Conservation (phyloP, 2,329 filamentous ascomycete genomes). For the Aurifilum marmelostoma region DNA sequence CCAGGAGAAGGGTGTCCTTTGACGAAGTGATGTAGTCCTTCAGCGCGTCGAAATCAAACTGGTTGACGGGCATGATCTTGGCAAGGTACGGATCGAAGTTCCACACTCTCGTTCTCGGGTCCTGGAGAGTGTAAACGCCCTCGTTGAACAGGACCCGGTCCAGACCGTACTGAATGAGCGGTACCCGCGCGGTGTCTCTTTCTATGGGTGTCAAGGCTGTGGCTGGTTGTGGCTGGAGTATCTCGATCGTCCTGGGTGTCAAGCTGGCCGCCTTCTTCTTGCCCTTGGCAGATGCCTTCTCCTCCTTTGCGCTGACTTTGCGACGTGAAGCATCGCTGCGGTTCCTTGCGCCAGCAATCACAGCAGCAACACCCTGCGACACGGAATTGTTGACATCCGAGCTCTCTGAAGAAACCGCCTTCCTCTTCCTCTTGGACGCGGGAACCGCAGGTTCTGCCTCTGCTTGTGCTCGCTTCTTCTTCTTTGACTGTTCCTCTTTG, state of each 20-base stretch:
- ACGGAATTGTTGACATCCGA: constrained; percentile 1
- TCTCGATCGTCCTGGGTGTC: constrained; percentile 34
- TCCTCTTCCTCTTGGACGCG: background rate
- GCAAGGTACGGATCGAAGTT: constrained; percentile 97
- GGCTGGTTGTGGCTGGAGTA: constrained; percentile 24
- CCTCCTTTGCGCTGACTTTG: background rate
- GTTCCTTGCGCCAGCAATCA: background rate
- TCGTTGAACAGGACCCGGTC: constrained; percentile 95
- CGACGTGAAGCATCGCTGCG: background rate
- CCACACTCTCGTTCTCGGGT: constrained; percentile 83
- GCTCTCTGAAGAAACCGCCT: background rate
- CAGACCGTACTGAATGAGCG: constrained; percentile 71
- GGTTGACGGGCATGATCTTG: constrained; percentile 86
- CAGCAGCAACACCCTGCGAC: constrained; percentile 12
- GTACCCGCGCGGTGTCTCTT: constrained; percentile 45
- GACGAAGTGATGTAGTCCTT: constrained; percentile 92
- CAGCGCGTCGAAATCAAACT: constrained; percentile 90
- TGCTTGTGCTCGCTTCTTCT: background rate
- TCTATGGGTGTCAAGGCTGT: constrained; percentile 15
- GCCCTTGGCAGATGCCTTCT: background rate
- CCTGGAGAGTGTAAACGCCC: constrained; percentile 89
- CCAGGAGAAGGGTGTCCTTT: constrained; percentile 72
- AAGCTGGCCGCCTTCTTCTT: background rate
- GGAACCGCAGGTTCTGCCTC: background rate
- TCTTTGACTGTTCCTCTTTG: background rate